Percentiles rank a stretch among this genome's conserved stretches.
Conservation (phyloP, 192 early-diverging fungal species). For the Jimgerdemannia lactiflua region DNA sequence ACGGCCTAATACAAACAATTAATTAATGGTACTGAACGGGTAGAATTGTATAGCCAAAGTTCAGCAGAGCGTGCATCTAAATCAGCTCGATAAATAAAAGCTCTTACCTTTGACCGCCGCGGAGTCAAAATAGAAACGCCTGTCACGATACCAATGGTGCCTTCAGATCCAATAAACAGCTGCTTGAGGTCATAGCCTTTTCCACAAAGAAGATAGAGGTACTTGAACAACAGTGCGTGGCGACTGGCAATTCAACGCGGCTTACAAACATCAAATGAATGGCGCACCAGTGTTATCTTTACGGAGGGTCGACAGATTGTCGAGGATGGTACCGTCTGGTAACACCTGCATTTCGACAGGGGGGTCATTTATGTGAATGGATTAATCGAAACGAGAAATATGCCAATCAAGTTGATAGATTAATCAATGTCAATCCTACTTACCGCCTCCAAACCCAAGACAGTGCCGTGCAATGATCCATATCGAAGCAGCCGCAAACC, state of each 20-base stretch:
- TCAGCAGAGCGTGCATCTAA: conserved; percentile 7
- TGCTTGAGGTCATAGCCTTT: conserved; percentile 94
- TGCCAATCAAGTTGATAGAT: neutral
- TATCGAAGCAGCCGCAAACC: conserved; percentile 93
- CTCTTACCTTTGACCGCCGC: conserved; percentile 53
- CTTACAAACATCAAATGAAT: neutral
- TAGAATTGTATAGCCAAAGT: conserved; percentile 18
- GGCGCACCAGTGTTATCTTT: conserved; percentile 91
- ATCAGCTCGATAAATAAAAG: neutral
- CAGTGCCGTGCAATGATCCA: conserved; percentile 95
- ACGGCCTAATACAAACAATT: conserved; percentile 32
- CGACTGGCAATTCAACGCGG: neutral
- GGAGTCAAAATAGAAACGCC: conserved; percentile 90
- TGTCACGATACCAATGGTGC: conserved; percentile 94
- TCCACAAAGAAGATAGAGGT: neutral
- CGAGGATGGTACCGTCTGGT: conserved; percentile 87
- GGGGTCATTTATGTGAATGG: too few species aligned
- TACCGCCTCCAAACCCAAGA: conserved; percentile 91
- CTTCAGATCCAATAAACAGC: conserved; percentile 97
- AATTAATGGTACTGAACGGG: neutral
- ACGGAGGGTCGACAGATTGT: conserved; percentile 78
- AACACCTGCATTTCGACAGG: conserved; percentile 46
- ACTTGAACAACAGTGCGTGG: neutral
- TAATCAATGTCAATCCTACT: neutral
- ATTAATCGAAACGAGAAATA: neutral